Evolutionary conservation across 371 early-diverging fungal species (phyloP).

Genomic region (Haplosporangium sp.): DNA sequence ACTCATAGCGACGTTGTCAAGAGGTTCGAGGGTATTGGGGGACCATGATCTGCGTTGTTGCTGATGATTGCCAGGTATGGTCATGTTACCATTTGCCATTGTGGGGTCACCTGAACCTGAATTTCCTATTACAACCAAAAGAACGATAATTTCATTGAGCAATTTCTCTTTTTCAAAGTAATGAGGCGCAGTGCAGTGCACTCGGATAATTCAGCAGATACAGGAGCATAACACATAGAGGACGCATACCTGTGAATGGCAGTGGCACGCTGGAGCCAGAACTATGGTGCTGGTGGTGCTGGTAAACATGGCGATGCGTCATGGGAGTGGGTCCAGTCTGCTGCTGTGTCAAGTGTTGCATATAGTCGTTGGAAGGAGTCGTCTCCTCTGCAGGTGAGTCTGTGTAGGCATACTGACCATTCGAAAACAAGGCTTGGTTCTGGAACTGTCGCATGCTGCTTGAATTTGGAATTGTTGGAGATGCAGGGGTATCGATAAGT

Average conservation of each 20-base stretch:
- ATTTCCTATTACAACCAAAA: slow-evolving; percentile 20
- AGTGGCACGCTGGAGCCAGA: slow-evolving; percentile 32
- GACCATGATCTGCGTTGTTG: slow-evolving; percentile 42
- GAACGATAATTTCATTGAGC: background rate
- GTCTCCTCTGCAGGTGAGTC: slow-evolving; percentile 44
- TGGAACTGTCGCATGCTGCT: slow-evolving; percentile 4
- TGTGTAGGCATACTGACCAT: slow-evolving; percentile 14
- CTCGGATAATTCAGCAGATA: no score
- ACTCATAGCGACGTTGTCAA: slow-evolving; percentile 7
- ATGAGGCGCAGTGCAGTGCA: background rate
- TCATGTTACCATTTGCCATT: slow-evolving; percentile 12
- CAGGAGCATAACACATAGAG: background rate
- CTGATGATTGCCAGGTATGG: slow-evolving; percentile 5
- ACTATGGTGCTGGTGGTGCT: slow-evolving; percentile 34
- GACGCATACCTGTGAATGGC: slow-evolving; percentile 10
- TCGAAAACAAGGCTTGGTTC: slow-evolving; percentile 5
- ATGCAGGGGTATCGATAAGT: slow-evolving; percentile 30
- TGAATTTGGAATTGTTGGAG: slow-evolving; percentile 7
- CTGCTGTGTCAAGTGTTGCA: slow-evolving; percentile 40
- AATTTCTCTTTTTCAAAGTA: background rate
- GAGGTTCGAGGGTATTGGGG: slow-evolving; percentile 25
- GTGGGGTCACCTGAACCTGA: slow-evolving; percentile 23
- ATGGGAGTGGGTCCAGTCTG: slow-evolving; percentile 19
- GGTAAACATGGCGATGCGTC: slow-evolving; percentile 7
- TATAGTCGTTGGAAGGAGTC: slow-evolving; percentile 19